A percentile compares a stretch with the other conserved stretches of the same genome.
Conservation (phyloP, 768 basidiomycete genomes). For the Daedaleopsis sinensis region DNA sequence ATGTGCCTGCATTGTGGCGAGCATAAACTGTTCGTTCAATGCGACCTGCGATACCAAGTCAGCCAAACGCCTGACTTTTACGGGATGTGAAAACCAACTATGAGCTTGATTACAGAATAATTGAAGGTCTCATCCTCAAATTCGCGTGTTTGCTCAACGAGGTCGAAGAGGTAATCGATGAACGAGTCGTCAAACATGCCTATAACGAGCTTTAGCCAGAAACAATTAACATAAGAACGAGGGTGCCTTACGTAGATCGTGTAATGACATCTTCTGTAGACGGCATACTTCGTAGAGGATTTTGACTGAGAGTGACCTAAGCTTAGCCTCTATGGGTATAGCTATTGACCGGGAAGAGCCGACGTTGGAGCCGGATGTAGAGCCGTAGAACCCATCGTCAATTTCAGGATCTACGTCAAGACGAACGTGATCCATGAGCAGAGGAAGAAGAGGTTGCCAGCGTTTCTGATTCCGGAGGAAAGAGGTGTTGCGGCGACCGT, state of each 20-base stretch:
- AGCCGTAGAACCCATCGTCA: constrained; percentile 58
- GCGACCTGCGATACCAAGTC: constrained; percentile 59
- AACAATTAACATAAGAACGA: background rate
- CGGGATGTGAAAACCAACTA: constrained; percentile 54
- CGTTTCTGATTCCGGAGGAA: constrained; percentile 81
- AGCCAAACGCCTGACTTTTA: background rate
- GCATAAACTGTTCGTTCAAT: constrained; percentile 99
- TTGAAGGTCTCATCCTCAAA: constrained; percentile 93
- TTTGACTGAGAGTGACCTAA: constrained; percentile 70
- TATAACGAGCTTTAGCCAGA: constrained; percentile 33
- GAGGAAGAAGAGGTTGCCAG: constrained; percentile 81
- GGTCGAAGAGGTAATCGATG: constrained; percentile 87
- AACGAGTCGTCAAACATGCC: constrained; percentile 82
- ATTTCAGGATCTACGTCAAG: constrained; percentile 81
- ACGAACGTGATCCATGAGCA: constrained; percentile 82
- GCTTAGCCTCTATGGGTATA: constrained; percentile 82
- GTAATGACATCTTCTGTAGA: constrained; percentile 78
- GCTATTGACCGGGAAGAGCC: constrained; percentile 41
- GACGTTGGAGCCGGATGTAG: constrained; percentile 38
- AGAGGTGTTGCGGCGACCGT: constrained; percentile 67
- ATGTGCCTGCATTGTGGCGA: constrained; percentile 58
- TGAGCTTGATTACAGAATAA: constrained; percentile 92
- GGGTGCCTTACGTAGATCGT: constrained; percentile 72
- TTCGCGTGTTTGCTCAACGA: constrained; percentile 89
- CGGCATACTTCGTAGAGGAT: constrained; percentile 92